A percentile compares a stretch with the other conserved stretches of the same genome.
phyloP scores from a whole-genome alignment of 176 grass and related monocot genomes.

The Bromus sterilis region DNA sequence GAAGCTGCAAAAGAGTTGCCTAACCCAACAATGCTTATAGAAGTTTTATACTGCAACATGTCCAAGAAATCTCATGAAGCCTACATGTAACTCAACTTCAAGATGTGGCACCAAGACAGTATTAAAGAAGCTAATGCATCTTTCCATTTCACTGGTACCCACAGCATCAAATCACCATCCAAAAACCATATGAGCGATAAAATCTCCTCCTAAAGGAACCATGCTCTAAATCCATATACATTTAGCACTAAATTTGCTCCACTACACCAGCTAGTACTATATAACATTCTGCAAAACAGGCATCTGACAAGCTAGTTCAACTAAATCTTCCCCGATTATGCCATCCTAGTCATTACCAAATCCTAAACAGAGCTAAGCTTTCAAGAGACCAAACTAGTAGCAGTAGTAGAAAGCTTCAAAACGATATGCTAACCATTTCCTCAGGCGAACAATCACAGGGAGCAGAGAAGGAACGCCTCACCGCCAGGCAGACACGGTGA shows the following conservation, averaged over 20 bases:
- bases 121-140: not conserved
- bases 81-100: not conserved
- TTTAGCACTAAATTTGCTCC: slow-evolving; percentile 20
- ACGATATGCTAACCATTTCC: slow-evolving; percentile 9
- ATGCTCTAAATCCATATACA: slow-evolving; percentile 33
- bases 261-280: not conserved
- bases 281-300: not conserved
- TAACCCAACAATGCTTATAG: not conserved
- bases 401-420: slow-evolving; percentile 10
- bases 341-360: slow-evolving; percentile 31
- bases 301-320: slow-evolving; percentile 7
- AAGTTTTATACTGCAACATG: not conserved
- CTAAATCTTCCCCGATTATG: slow-evolving; percentile 26
- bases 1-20: not conserved
- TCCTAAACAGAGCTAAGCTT: slow-evolving; percentile 10
- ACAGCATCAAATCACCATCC: not conserved
- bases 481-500: slow-evolving; percentile 91
- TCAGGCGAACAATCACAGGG: not conserved
- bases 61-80: not conserved
- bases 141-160: not conserved
- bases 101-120: not conserved
- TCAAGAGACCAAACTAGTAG: not conserved
- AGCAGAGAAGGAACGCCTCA: slow-evolving; percentile 23
- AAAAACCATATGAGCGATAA: slow-evolving; percentile 10
- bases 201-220: not conserved